Percentiles rank a stretch among this genome's conserved stretches.
phyloP scores from a whole-genome alignment of 2,329 filamentous ascomycete species.

The Hymenoscyphus scutula region DNA sequence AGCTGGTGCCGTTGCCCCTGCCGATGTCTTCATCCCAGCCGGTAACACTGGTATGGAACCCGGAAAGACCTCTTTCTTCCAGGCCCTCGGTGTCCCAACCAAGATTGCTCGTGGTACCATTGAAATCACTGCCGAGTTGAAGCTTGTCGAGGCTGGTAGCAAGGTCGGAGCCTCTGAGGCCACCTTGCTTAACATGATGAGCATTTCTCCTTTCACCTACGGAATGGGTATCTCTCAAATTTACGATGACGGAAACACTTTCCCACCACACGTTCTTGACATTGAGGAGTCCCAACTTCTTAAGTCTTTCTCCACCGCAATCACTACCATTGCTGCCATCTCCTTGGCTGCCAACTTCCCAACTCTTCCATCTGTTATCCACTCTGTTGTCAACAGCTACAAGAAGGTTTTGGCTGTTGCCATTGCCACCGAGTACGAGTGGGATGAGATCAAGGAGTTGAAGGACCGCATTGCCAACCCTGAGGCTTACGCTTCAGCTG shows the following conservation, averaged over 20 bases:
- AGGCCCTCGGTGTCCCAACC: slow-evolving; percentile 99
- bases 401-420: slow-evolving; percentile 94
- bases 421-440: slow-evolving; percentile 85
- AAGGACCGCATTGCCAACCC: slow-evolving; percentile 99
- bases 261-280: slow-evolving; percentile 82
- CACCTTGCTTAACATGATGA: slow-evolving; percentile 98
- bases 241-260: slow-evolving; percentile 96
- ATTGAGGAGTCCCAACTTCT: slow-evolving; percentile 94
- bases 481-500: slow-evolving; percentile 86
- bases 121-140: slow-evolving; percentile 97
- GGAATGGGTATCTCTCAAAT: slow-evolving; percentile 95
- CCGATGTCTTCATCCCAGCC: slow-evolving; percentile 91
- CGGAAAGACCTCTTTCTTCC: slow-evolving; percentile 99
- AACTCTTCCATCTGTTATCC: slow-evolving; percentile 91
- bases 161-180: slow-evolving; percentile 99
- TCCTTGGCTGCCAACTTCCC: slow-evolving; percentile 94
- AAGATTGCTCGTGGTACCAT: slow-evolving; percentile 99
- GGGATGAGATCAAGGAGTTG: slow-evolving; percentile 94
- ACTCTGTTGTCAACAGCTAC: slow-evolving; percentile 96
- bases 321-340: slow-evolving; percentile 83
- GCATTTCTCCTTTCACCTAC: slow-evolving; percentile 99
- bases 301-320: slow-evolving; percentile 73
- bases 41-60: slow-evolving; percentile 99
- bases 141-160: slow-evolving; percentile 87
- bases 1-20: slow-evolving; percentile 93